phyloP scores from a whole-genome alignment of 768 basidiomycete genomes.

The Russula emetica region DNA sequence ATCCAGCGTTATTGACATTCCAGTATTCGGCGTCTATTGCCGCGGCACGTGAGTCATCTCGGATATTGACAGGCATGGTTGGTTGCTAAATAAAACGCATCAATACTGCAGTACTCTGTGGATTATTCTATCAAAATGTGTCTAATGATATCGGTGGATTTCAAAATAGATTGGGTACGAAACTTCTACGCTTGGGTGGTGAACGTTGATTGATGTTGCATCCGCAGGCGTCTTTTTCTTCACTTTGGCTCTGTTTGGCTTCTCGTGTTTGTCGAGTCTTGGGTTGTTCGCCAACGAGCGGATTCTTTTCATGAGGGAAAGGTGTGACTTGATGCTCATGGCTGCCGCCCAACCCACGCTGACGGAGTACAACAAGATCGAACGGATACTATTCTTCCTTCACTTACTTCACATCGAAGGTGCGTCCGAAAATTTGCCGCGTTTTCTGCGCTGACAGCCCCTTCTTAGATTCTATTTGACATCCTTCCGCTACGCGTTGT shows the following conservation, averaged over 20 bases:
- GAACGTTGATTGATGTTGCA: neutral
- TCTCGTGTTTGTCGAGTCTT: conserved; percentile 92
- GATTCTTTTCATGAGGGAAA: conserved; percentile 96
- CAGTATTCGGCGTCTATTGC: conserved; percentile 85
- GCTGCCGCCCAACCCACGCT: neutral
- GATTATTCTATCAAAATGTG: conserved; percentile 88
- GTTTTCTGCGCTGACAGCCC: neutral
- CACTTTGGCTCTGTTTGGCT: conserved; percentile 92
- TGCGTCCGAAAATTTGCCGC: conserved; percentile 26
- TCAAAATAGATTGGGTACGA: conserved; percentile 85
- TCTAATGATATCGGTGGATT: conserved; percentile 95
- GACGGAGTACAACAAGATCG: conserved; percentile 47
- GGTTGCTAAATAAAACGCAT: conserved; percentile 13
- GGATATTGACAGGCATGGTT: conserved; percentile 4
- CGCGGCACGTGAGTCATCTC: conserved; percentile 64
- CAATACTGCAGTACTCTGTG: conserved; percentile 65
- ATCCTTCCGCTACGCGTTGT: conserved; percentile 92
- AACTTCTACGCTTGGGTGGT: neutral
- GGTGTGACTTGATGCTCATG: conserved; percentile 44
- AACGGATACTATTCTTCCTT: conserved; percentile 98
- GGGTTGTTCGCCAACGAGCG: conserved; percentile 94
- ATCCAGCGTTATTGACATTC: conserved; percentile 84
- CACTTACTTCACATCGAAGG: conserved; percentile 96
- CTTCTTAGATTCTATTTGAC: conserved; percentile 80
- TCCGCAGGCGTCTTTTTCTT: conserved; percentile 88